Evolutionary conservation across 2,329 filamentous ascomycete genomes (phyloP).

Genomic region (Cladosporium oxysporum): DNA sequence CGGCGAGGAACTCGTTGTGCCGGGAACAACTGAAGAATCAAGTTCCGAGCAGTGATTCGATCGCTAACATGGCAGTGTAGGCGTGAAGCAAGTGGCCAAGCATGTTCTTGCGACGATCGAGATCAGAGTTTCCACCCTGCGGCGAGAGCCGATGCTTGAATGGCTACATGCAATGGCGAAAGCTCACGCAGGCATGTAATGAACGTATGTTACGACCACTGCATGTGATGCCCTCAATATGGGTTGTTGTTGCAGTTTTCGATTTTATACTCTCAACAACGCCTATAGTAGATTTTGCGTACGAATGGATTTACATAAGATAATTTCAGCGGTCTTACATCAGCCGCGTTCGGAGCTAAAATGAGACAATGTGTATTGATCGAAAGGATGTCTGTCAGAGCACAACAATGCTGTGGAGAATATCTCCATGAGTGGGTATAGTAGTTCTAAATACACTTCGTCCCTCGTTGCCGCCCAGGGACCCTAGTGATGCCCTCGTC

Average conservation of each 20-base stretch:
- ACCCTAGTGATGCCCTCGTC: neutral
- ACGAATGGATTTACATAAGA: neutral
- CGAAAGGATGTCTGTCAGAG: neutral
- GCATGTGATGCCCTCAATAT: too few species aligned
- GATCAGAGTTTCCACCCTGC: neutral
- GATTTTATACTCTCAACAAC: neutral
- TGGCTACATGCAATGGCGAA: neutral
- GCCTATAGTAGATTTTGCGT: neutral
- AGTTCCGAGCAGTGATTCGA: neutral
- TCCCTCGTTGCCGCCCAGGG: neutral
- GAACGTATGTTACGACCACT: too few species aligned
- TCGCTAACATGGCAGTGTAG: neutral
- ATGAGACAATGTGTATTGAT: too few species aligned
- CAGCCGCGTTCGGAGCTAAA: neutral
- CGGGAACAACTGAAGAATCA: neutral
- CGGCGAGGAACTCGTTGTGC: neutral
- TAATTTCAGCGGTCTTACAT: neutral
- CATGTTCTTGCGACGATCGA: neutral
- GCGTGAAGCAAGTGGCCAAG: neutral
- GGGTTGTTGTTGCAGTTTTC: neutral
- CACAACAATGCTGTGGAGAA: neutral
- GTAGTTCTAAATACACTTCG: slow-evolving; percentile 2
- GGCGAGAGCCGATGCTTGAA: neutral
- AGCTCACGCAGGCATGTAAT: neutral
- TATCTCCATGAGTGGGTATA: slow-evolving; percentile 2